Evolutionary conservation across 805 yeast genomes (phyloP), one percentile per base, ranked within the genome.

Genomic region (Cyberlindnera suaveolens): DNA sequence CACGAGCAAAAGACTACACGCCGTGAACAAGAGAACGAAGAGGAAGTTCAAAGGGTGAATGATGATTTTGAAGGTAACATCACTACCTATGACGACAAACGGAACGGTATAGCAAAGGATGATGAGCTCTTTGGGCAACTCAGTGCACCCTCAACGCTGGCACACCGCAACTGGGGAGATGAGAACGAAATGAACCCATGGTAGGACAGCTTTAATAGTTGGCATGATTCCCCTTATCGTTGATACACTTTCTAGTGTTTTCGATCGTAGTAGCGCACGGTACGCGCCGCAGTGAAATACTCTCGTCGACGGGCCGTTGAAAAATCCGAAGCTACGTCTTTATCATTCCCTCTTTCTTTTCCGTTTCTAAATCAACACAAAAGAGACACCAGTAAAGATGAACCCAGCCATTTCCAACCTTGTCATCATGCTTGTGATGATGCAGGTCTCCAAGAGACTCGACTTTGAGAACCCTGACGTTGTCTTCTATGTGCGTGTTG

Each of bases 381-480:
- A 8, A 19, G 27, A 23, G 31, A 35, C 19, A 31, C 17, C 19
- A 19, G 15, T 23, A 36, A 53, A 33, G 46, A 84, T 91, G 93
- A 88, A 87, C 64, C 93, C 98, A 36, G 95, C 95, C 53, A 70
- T 90, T 53, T 68, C 88, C 52, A 90, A 91, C 71, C 67, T 93
- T 56, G 85, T 75, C 57, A 70, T 93, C 76, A 91, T 90, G 96
- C 81, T 90, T 62, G 85, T 79, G 74, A 87, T 88, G 87, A 91
- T 90, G 96, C 96, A 89, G 68, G 85, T 89, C 51, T 80, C 96
- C 51, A 86, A 88, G 66, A 80, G 78, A 62, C 72, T 93, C 49
- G 93, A 91, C 66, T 80, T 90, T 66, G 97, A 91, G 65, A 78
- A 90, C 67, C 91, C 95, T 37, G 66, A 67, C 51, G 75, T 78